A percentile compares a stretch with the other conserved stretches of the same genome.
Evolutionary conservation across 2,329 filamentous ascomycete genomes (phyloP).

Genomic region (Shiraia bambusicola): DNA sequence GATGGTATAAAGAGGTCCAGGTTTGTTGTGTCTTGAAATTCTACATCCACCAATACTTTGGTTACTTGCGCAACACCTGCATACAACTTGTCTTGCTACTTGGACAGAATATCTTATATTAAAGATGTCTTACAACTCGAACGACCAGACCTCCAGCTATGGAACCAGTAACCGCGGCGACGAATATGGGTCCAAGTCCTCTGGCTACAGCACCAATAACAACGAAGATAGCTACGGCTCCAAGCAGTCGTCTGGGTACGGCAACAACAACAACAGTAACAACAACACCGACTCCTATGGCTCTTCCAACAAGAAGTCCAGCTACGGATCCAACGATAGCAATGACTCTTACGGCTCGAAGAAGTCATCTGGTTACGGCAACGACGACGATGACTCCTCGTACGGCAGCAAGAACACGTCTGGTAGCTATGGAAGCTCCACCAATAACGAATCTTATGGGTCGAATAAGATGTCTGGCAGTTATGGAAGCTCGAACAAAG

Average conservation of each 20-base stretch:
- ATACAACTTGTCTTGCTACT: not conserved
- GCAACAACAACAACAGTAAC: slow-evolving; percentile 4
- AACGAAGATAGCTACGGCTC: slow-evolving; percentile 7
- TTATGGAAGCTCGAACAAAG: not conserved
- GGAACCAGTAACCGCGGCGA: slow-evolving; percentile 6
- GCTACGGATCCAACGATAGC: slow-evolving; percentile 5
- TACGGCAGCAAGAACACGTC: not conserved
- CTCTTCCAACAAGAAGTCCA: slow-evolving; percentile 9
- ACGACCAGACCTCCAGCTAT: slow-evolving; percentile 2
- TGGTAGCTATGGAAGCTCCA: no score
- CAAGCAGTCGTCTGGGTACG: slow-evolving; percentile 8
- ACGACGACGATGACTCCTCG: slow-evolving; percentile 1
- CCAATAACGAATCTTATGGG: not conserved
- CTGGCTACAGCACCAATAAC: slow-evolving; percentile 4
- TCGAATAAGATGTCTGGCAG: not conserved
- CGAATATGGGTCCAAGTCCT: slow-evolving; percentile 5
- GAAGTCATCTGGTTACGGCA: slow-evolving; percentile 2
- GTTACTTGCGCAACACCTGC: not conserved
- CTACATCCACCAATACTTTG: not conserved
- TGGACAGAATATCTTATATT: not conserved
- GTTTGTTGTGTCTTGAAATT: not conserved
- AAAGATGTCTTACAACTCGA: slow-evolving; percentile 6
- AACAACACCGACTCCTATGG: slow-evolving; percentile 12
- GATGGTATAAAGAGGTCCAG: slow-evolving; percentile 1
- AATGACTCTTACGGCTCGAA: slow-evolving; percentile 5